Percentiles rank a stretch among this genome's conserved stretches.
Evolutionary conservation across 352 stramenopile genomes (phyloP).

Genomic region (Phytophthora citricola): DNA sequence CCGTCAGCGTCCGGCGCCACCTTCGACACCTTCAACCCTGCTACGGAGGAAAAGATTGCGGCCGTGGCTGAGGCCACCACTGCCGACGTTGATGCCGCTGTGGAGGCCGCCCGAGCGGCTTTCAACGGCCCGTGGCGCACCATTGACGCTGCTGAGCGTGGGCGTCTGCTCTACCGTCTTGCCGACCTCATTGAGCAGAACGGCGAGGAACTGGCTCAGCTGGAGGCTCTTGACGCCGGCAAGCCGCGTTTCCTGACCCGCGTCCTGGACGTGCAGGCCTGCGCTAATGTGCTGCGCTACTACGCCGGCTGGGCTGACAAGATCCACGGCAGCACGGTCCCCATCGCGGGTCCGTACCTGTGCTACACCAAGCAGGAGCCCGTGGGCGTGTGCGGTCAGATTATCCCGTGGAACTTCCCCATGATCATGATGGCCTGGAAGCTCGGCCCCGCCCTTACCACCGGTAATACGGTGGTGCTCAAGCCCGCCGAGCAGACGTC

Average conservation of each 20-base stretch:
- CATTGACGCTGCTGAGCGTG: slow-evolving; percentile 49
- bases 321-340: slow-evolving; percentile 78
- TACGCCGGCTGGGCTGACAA: slow-evolving; percentile 93
- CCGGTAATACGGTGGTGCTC: slow-evolving; percentile 93
- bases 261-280: slow-evolving; percentile 87
- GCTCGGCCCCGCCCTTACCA: slow-evolving; percentile 85
- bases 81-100: slow-evolving; percentile 72
- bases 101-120: slow-evolving; percentile 63
- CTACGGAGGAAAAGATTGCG: slow-evolving; percentile 77
- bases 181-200: slow-evolving; percentile 61
- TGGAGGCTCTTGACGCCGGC: slow-evolving; percentile 95
- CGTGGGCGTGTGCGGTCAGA: slow-evolving; percentile 91
- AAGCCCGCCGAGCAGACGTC: slow-evolving; percentile 97
- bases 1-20: slow-evolving; percentile 63
- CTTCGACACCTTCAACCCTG: slow-evolving; percentile 80
- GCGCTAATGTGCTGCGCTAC: slow-evolving; percentile 89
- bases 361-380: slow-evolving; percentile 82
- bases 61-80: slow-evolving; percentile 59
- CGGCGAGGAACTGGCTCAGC: slow-evolving; percentile 59
- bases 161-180: slow-evolving; percentile 49
- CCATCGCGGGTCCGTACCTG: slow-evolving; percentile 55
- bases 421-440: slow-evolving; percentile 96
- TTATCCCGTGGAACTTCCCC: slow-evolving; percentile 98
- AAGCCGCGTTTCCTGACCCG: slow-evolving; percentile 92
- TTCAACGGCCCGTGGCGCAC: slow-evolving; percentile 75